Percentiles rank a stretch among this genome's conserved stretches.
These are phyloP conservation scores for Euphorbia corollata DNA, from an alignment of 441 rosid species.

Conservation along the genomic window DNA sequence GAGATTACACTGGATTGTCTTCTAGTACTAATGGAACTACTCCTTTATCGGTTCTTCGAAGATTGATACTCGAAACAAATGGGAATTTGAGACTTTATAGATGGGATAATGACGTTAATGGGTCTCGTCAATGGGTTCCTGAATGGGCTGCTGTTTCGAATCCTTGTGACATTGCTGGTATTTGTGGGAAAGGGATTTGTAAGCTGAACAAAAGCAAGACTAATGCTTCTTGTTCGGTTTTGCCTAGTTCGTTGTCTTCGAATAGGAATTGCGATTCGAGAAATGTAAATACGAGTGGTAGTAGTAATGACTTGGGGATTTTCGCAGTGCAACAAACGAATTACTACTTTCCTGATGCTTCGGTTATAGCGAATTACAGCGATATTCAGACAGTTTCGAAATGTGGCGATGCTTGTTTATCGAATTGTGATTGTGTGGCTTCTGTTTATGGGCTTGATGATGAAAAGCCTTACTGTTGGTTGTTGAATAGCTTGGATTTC, in stretches of 20 bases:
- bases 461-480: constrained; percentile 86
- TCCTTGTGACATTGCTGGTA: constrained; percentile 78
- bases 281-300: constrained; percentile 24
- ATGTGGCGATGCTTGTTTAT: constrained; percentile 72
- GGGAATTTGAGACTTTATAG: constrained; percentile 71
- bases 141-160: constrained; percentile 93
- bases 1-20: constrained; percentile 37
- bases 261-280: constrained; percentile 34
- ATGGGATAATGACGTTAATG: constrained; percentile 76
- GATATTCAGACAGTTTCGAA: constrained; percentile 40
- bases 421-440: constrained; percentile 72
- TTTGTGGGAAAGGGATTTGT: constrained; percentile 80
- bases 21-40: constrained; percentile 35
- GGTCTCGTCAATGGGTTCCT: constrained; percentile 71
- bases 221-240: constrained; percentile 62
- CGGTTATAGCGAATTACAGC: constrained; percentile 65
- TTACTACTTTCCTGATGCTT: constrained; percentile 57
- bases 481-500: constrained; percentile 56
- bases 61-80: constrained; percentile 62
- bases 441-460: constrained; percentile 82
- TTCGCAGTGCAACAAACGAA: constrained; percentile 58
- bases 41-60: constrained; percentile 34
- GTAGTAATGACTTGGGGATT: constrained; percentile 26
- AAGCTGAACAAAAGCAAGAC: constrained; percentile 58
- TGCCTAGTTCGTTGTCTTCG: constrained; percentile 54